Base-by-base conservation (phyloP, 2,329 filamentous ascomycete species). In the Lomentospora prolificans region DNA sequence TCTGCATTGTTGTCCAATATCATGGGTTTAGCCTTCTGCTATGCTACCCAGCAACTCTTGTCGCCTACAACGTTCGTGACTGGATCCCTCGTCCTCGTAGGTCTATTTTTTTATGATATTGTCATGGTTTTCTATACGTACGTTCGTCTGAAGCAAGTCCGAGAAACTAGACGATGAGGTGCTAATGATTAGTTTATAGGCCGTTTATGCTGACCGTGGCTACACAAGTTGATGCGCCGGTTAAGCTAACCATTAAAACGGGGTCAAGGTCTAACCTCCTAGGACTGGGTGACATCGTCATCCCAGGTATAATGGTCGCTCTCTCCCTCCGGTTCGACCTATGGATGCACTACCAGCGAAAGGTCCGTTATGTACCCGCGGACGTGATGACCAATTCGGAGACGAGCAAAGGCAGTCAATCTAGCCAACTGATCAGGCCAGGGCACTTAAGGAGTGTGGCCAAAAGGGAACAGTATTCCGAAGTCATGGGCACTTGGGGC, bases 61-160 rank as follows among this genome's bases (percentile, higher is more conserved):
- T 95, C 90, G 1, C 90, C 91, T 0, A 95, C 90, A 0, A 92
- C 89, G 0, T 95, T 96, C 65, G 73, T 80, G 55, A 96, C 89
- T 0, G 90, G 90, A 0, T 87, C 86, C 5, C 69, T 91, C 46
- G 84, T 97, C 8, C 75, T 97, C 1, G 73, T 76, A 8, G 89
- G 86, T 0, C 75, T 97, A 1, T 97, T 97, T 73, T 82, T 95
- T 65, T 99, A 99, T 65, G 92, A 99, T 66, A 92, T 99, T 51
- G 84, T 94, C 68, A 90, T 92, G 77, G 89, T 94, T 4, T 94
- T 94, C 66, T 94, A 87, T 66, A 91, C 87, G 73, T 84, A 66
- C 70, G 81, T 75, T 22, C 12, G 7, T 17, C 50, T n/a, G 14
- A 14, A 7, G 8, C 3, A 12, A n/a, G 3, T 2, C 4, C 5